Evolutionary conservation across 2,329 filamentous ascomycete genomes (phyloP).

Genomic region (Samsoniella hepiali): DNA sequence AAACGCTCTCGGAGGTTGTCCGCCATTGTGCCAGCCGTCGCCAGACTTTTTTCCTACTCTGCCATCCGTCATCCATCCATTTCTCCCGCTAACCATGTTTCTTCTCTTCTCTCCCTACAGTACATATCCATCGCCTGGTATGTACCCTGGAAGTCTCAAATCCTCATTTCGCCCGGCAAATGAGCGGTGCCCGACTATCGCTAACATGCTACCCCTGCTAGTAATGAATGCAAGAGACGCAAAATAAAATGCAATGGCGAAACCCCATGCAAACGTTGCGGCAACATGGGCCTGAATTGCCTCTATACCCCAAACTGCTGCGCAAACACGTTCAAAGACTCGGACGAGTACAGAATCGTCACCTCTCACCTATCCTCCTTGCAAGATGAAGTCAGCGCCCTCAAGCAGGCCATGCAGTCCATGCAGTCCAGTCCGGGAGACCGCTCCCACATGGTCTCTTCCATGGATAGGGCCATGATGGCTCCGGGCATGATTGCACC

Average conservation of each 20-base stretch:
- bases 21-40: neutral
- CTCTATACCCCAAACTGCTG: conserved; percentile 66
- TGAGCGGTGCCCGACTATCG: neutral
- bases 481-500: conserved; percentile 27
- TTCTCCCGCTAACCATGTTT: conserved; percentile 3
- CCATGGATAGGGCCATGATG: conserved; percentile 42
- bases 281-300: conserved; percentile 64
- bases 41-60: neutral
- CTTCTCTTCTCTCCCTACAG: conserved; percentile 28
- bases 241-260: conserved; percentile 75
- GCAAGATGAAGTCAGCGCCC: conserved; percentile 78
- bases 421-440: conserved; percentile 51
- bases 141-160: conserved; percentile 26
- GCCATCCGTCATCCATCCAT: neutral
- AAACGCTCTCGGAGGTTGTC: neutral
- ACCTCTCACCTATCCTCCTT: conserved; percentile 67
- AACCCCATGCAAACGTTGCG: conserved; percentile 63
- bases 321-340: conserved; percentile 82
- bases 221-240: conserved; percentile 71
- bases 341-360: conserved; percentile 85
- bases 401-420: conserved; percentile 69
- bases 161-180: conserved; percentile 5
- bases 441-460: conserved; percentile 42
- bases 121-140: conserved; percentile 63
- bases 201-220: conserved; percentile 28